These are phyloP conservation scores for Hypoxylon rickii DNA, from an alignment of 495 filamentous ascomycete genomes.

Conservation along the genomic window DNA sequence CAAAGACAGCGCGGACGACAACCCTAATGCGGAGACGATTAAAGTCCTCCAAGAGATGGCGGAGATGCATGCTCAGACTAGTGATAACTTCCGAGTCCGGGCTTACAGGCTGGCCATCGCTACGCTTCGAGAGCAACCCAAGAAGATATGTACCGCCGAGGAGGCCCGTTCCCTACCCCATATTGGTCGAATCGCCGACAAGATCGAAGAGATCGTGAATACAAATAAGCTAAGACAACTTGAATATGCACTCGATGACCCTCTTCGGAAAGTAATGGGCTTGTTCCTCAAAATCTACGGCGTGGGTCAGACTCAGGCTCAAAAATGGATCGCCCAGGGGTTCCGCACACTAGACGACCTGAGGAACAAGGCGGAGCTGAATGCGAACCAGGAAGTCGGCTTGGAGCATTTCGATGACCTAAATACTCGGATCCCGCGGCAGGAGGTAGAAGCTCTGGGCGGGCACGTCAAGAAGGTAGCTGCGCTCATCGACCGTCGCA, in stretches of 20 bases:
- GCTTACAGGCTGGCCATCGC: conserved; percentile 83
- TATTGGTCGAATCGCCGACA: conserved; percentile 79
- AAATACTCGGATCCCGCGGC: conserved; percentile 76
- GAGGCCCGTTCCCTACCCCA: conserved; percentile 71
- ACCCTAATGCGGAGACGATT: conserved; percentile 76
- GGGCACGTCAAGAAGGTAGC: conserved; percentile 67
- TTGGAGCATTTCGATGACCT: conserved; percentile 85
- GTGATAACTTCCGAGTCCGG: conserved; percentile 78
- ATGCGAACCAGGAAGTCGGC: conserved; percentile 74
- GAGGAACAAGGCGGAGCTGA: conserved; percentile 64
- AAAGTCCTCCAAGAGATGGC: conserved; percentile 80
- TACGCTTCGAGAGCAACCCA: conserved; percentile 68
- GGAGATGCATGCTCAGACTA: conserved; percentile 73
- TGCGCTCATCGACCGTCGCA: conserved; percentile 58
- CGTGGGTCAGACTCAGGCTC: conserved; percentile 71
- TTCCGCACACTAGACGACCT: conserved; percentile 77
- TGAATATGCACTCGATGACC: conserved; percentile 67
- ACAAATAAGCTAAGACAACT: conserved; percentile 77
- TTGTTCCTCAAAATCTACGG: conserved; percentile 80
- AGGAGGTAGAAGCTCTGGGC: conserved; percentile 74
- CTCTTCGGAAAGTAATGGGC: conserved; percentile 64
- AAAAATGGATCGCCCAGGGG: conserved; percentile 78
- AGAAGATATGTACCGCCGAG: conserved; percentile 66
- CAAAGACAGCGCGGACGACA: conserved; percentile 34
- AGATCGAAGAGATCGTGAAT: conserved; percentile 86